A percentile compares a stretch with the other conserved stretches of the same genome.
Evolutionary conservation across 257 asterid genomes (phyloP).

Genomic region (Nicotiana noctiflora): DNA sequence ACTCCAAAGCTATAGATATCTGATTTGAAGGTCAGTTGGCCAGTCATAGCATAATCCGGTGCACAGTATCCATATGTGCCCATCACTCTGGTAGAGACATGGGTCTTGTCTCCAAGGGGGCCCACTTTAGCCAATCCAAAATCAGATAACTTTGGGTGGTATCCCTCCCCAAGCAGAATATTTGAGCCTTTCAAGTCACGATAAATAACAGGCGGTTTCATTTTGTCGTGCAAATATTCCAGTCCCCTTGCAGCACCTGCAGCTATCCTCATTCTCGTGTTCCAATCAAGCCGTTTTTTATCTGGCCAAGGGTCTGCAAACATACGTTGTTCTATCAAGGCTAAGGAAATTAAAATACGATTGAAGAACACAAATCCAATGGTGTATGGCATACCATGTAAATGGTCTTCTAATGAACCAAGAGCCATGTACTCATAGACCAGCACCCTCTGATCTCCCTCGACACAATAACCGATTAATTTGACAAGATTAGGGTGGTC

Average conservation of each 20-base stretch:
- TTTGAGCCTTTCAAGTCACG: slow-evolving; percentile 77
- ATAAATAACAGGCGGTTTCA: slow-evolving; percentile 63
- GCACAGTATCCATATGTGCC: slow-evolving; percentile 89
- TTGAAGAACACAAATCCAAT: not conserved
- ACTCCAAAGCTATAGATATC: slow-evolving; percentile 86
- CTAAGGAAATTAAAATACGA: not conserved
- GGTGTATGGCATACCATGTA: slow-evolving; percentile 36
- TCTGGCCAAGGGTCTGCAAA: slow-evolving; percentile 29
- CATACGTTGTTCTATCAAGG: not conserved
- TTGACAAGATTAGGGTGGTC: slow-evolving; percentile 69
- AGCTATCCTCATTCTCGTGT: slow-evolving; percentile 67
- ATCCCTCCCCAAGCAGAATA: slow-evolving; percentile 66
- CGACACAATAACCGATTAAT: slow-evolving; percentile 65
- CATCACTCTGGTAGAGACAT: slow-evolving; percentile 83
- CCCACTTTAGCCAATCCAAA: slow-evolving; percentile 83
- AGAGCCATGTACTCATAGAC: slow-evolving; percentile 79
- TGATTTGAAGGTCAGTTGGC: slow-evolving; percentile 68
- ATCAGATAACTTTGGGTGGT: too few species aligned
- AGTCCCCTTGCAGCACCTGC: slow-evolving; percentile 77
- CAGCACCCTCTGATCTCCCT: slow-evolving; percentile 61
- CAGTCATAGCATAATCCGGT: slow-evolving; percentile 82
- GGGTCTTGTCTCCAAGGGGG: slow-evolving; percentile 67
- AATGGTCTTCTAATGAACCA: slow-evolving; percentile 76
- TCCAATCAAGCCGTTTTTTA: slow-evolving; percentile 52
- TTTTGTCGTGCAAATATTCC: slow-evolving; percentile 72